These are phyloP conservation scores for Brassica nigra DNA, from an alignment of 345 rosid species.

Conservation along the genomic window DNA sequence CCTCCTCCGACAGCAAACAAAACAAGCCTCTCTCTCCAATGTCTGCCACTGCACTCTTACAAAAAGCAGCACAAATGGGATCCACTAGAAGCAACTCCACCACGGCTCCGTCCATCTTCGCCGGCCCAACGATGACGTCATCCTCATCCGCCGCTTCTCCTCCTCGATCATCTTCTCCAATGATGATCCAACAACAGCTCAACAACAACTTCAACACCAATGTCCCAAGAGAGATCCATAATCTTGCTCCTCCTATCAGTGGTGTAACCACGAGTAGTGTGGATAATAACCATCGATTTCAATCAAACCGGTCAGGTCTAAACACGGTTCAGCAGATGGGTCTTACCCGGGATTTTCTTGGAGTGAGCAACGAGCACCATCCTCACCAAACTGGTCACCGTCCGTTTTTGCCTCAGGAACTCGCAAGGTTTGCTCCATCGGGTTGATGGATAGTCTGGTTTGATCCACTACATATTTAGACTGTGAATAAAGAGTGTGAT, in stretches of 20 bases:
- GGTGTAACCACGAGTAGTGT: slow-evolving; percentile 26
- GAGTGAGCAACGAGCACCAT: slow-evolving; percentile 55
- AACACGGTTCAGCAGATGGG: slow-evolving; percentile 48
- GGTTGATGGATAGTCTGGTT: slow-evolving; percentile 22
- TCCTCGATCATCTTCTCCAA: slow-evolving; percentile 38
- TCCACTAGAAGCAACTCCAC: slow-evolving; percentile 70
- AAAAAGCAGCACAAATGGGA: slow-evolving; percentile 95
- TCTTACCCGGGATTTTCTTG: slow-evolving; percentile 81
- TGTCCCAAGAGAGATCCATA: slow-evolving; percentile 30
- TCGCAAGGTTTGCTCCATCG: slow-evolving; percentile 73
- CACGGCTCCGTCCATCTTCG: slow-evolving; percentile 48
- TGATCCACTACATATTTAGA: background rate
- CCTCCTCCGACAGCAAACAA: slow-evolving; percentile 48
- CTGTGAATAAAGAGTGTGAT: background rate
- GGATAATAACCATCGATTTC: slow-evolving; percentile 28
- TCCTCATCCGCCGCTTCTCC: slow-evolving; percentile 53
- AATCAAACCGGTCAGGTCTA: slow-evolving; percentile 38
- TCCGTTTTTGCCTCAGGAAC: slow-evolving; percentile 59
- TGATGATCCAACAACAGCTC: slow-evolving; percentile 39
- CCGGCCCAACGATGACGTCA: slow-evolving; percentile 46
- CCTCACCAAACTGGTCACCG: slow-evolving; percentile 49
- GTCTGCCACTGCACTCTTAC: slow-evolving; percentile 94
- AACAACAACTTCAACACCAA: slow-evolving; percentile 38
- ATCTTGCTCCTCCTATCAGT: slow-evolving; percentile 37
- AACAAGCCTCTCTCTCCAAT: slow-evolving; percentile 54